Percentiles rank a stretch among this genome's conserved stretches.
phyloP scores from a whole-genome alignment of 148 eudicot species.

The Mesembryanthemum crystallinum region DNA sequence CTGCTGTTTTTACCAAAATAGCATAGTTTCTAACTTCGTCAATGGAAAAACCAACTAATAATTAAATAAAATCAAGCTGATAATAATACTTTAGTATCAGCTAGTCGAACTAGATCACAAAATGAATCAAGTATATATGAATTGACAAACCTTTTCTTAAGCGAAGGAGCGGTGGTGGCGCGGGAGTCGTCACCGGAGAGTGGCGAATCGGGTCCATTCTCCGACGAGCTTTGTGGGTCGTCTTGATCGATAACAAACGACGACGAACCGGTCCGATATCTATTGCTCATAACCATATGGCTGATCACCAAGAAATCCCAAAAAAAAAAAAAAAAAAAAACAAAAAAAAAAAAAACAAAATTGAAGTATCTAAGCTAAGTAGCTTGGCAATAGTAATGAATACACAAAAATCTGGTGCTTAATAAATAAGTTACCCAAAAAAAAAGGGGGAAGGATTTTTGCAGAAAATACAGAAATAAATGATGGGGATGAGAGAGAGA shows the following conservation, averaged over 20 bases:
- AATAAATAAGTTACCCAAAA: conserved; percentile 1
- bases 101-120: no score
- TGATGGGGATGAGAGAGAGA: not conserved
- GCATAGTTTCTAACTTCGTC: no score
- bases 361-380: not conserved
- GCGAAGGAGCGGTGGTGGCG: conserved; percentile 45
- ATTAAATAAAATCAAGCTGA: no score
- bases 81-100: no score
- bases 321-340: no score
- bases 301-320: not conserved
- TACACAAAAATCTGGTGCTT: not conserved
- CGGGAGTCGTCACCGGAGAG: conserved; percentile 44
- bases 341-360: not conserved
- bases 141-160: conserved; percentile 57
- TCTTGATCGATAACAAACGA: conserved; percentile 39
- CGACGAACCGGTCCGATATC: conserved; percentile 23
- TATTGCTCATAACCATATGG: conserved; percentile 30
- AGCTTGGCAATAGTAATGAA: not conserved
- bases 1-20: no score
- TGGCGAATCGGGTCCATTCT: conserved; percentile 62
- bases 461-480: not conserved
- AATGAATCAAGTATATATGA: not conserved
- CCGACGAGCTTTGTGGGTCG: conserved; percentile 65
- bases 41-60: no score
- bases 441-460: conserved; percentile 3